phyloP scores from a whole-genome alignment of 768 basidiomycete species.

The Psilocybe subaeruginosa region DNA sequence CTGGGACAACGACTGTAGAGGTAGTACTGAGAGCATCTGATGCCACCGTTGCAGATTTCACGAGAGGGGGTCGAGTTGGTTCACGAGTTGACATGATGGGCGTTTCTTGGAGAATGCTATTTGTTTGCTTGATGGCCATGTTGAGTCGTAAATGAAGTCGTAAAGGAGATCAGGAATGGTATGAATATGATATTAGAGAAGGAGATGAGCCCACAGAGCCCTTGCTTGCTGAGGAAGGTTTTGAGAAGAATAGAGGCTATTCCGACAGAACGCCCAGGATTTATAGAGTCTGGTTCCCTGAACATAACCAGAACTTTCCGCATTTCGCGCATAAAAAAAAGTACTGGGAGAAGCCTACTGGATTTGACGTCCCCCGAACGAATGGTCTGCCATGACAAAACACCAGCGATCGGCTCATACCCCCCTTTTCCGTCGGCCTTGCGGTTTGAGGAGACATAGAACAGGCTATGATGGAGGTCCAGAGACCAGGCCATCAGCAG shows the following conservation, averaged over 20 bases:
- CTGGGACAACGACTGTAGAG: conserved; percentile 13
- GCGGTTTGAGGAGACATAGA: background rate
- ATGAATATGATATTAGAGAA: background rate
- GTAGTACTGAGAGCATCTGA: conserved; percentile 16
- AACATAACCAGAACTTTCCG: background rate
- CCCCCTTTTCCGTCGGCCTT: background rate
- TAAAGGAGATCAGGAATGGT: conserved; percentile 2
- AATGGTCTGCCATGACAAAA: background rate
- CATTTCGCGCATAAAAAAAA: background rate
- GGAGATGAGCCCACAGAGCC: background rate
- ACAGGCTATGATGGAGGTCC: background rate
- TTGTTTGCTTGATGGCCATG: conserved; percentile 17
- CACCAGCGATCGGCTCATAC: background rate
- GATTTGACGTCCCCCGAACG: background rate
- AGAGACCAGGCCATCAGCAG: background rate
- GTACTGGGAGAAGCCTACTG: background rate
- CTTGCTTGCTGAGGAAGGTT: background rate
- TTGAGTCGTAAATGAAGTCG: conserved; percentile 8
- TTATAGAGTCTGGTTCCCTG: background rate
- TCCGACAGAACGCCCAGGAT: background rate
- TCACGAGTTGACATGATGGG: conserved; percentile 4
- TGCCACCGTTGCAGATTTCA: conserved; percentile 10
- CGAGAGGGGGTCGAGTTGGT: conserved; percentile 11
- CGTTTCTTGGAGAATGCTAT: conserved; percentile 6
- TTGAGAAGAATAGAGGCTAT: background rate